Conservation (phyloP, 2,329 filamentous ascomycete genomes). For the Geosmithia morbida region DNA sequence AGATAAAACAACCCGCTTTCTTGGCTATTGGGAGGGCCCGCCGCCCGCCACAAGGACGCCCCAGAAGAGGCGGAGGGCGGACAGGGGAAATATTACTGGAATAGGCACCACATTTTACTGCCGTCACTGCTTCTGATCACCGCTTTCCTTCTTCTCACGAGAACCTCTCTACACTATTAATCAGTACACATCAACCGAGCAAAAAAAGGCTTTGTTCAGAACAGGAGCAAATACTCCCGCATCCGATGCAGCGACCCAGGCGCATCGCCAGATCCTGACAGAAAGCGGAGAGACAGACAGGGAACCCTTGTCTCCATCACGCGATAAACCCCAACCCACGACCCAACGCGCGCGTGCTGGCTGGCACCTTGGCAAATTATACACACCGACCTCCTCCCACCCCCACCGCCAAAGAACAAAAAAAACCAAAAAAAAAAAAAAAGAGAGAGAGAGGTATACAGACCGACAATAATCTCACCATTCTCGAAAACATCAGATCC, state of each 20-base stretch:
- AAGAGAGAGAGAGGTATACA: not conserved
- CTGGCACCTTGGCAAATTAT: not conserved
- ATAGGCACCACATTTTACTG: not conserved
- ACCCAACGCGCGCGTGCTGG: not conserved
- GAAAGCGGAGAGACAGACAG: not conserved
- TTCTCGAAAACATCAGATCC: no score
- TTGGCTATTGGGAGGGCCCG: not conserved
- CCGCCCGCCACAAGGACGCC: not conserved
- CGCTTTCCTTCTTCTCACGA: no score
- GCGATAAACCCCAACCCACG: not conserved
- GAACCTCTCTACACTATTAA: no score
- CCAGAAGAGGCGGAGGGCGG: not conserved
- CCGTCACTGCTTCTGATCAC: not conserved
- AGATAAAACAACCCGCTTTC: not conserved
- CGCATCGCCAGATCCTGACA: not conserved
- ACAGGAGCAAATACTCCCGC: not conserved
- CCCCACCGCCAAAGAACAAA: not conserved
- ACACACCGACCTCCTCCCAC: not conserved
- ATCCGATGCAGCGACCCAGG: not conserved
- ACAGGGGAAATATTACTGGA: not conserved
- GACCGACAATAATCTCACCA: not conserved
- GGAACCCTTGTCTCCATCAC: not conserved
- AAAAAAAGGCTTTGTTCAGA: not conserved
- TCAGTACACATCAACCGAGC: no score
- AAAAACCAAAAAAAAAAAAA: no score